Base-by-base conservation (phyloP, 2,329 filamentous ascomycete genomes). In the Atkinsonella texensis region DNA sequence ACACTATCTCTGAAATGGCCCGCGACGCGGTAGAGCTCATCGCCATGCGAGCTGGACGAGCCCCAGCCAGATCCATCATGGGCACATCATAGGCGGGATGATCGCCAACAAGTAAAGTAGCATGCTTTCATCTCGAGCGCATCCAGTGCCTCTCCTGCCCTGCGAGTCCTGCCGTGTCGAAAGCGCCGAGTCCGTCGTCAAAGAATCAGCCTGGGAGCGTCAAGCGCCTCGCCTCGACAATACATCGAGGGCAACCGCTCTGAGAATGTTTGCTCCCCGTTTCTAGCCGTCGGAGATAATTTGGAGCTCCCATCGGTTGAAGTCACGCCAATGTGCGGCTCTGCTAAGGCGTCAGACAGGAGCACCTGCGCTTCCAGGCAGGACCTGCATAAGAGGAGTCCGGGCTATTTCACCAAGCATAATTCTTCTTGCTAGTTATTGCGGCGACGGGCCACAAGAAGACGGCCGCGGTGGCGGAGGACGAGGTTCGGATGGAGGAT, bases 61-160 rank as follows among this genome's bases (percentile, higher is more conserved):
- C 46, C 66, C 50, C 56, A 74, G 62, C 59, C 73, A 59, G 69
- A 74, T 71, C 64, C 82, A 95, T 94, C 49, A 73, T 86, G 35
- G 89, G 89, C 52, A 81, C 91, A 57, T 88, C 84, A 86, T 95
- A 77, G 89, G 89, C 56, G 89, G 89, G 61, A 95, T 95, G 89
- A 91, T 95, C 60, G 81, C 87, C 2, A 89, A 95, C n/a, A n/a
- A n/a, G n/a, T 67, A 89, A 95, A 69, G 62, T 95, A 4, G 80
- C 76, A 20, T 71, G 68, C 57, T 65, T 73, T n/a, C 67, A 72
- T 32, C 80, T 81, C 0, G 55, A 68, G 12, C 71, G 77, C 46
- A 63, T 87, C 50, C 68, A 70, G 23, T 79, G 75, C 15, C 68
- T 87, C 17, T 75, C 70, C 73, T 87, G 3, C 67, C 83, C 55